Conservation (phyloP, 257 asterid species). For the Fraxinus americana region DNA sequence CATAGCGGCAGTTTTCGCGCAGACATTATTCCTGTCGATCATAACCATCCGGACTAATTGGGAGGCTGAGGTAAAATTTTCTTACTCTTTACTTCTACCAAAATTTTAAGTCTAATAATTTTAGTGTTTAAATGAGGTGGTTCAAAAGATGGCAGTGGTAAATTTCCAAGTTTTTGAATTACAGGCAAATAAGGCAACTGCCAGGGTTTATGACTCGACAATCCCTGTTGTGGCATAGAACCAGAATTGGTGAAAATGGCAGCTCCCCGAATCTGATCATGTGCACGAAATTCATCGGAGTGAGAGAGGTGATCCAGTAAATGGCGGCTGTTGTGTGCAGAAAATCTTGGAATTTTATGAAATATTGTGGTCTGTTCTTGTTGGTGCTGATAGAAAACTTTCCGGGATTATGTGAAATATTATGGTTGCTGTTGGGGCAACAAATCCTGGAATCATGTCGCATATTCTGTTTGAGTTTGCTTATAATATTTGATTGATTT, state of each 20-base stretch:
- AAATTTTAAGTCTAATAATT: background rate
- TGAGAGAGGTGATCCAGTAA: background rate
- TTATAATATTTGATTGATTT: background rate
- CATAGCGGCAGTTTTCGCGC: conserved; percentile 55
- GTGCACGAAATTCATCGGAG: background rate
- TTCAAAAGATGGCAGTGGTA: no score
- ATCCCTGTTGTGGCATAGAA: conserved; percentile 39
- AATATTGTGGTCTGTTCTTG: background rate
- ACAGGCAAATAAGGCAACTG: conserved; percentile 59
- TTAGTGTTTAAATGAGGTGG: background rate
- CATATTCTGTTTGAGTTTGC: background rate
- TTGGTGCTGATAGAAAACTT: background rate
- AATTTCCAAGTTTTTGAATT: background rate
- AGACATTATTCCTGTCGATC: conserved; percentile 51
- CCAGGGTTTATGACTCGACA: conserved; percentile 42
- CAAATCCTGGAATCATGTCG: background rate
- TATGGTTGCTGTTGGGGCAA: conserved; percentile 5
- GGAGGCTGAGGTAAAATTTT: conserved; percentile 55
- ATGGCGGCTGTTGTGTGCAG: conserved; percentile 15
- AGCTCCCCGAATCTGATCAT: background rate
- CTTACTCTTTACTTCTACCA: background rate
- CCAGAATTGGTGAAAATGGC: background rate
- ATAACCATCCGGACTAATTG: conserved; percentile 55
- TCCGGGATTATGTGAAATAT: background rate
- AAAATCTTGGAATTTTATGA: background rate